phyloP scores from a whole-genome alignment of 768 basidiomycete species.

The Phylloporus sp. region DNA sequence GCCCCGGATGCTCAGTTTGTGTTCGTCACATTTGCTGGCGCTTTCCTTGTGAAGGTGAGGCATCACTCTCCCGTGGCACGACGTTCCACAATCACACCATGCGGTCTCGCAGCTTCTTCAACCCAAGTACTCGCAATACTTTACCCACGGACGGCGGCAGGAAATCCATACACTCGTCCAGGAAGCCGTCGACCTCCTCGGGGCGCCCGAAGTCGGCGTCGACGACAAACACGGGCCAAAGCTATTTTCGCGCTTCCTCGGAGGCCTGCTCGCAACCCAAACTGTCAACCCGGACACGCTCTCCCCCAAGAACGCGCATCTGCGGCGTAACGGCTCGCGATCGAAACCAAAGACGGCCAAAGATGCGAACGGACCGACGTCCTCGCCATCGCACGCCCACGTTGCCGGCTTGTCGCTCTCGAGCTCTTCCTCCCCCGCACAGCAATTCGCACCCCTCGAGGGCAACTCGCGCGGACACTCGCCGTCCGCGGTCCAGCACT shows the following conservation, averaged over 20 bases:
- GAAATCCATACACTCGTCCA: conserved; percentile 63
- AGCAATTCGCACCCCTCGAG: conserved; percentile 37
- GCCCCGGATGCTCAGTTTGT: conserved; percentile 79
- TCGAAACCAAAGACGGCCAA: conserved; percentile 17
- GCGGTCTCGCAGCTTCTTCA: conserved; percentile 57
- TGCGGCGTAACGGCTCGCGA: conserved; percentile 10
- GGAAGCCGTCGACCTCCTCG: conserved; percentile 60
- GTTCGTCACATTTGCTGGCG: conserved; percentile 74
- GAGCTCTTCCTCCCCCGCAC: conserved; percentile 33
- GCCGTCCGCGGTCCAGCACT: conserved; percentile 2
- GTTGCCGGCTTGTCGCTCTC: conserved; percentile 23
- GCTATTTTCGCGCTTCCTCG: conserved; percentile 75
- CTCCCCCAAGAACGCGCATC: conserved; percentile 20
- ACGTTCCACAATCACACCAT: not conserved
- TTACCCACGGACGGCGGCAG: conserved; percentile 51
- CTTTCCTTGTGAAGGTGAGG: conserved; percentile 74
- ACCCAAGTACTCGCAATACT: conserved; percentile 62
- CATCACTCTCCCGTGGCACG: not conserved
- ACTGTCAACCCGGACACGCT: conserved; percentile 29
- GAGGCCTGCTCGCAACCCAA: conserved; percentile 61
- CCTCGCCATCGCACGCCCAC: conserved; percentile 2
- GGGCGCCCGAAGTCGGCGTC: conserved; percentile 64
- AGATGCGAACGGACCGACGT: not conserved
- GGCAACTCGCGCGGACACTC: conserved; percentile 14
- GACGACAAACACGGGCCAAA: conserved; percentile 81